Conservation (phyloP, 2,329 filamentous ascomycete species). For the Verticillium klebahnii region DNA sequence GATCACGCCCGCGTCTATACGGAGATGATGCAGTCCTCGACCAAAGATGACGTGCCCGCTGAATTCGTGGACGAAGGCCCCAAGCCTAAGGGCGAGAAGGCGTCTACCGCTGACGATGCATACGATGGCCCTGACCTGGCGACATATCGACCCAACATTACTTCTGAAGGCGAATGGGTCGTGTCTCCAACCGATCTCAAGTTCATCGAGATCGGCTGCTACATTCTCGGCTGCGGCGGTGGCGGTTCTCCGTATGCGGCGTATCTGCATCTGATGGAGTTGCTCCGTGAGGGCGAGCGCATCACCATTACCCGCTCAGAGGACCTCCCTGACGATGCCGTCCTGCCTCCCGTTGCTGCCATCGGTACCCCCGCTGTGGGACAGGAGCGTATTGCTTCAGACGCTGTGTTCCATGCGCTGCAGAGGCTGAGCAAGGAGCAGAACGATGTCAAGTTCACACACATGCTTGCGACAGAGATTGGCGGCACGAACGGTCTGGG, state of each 20-base stretch:
- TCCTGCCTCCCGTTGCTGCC: constrained; percentile 15
- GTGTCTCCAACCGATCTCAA: constrained; percentile 16
- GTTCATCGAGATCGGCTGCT: constrained; percentile 18
- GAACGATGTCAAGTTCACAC: constrained; percentile 1
- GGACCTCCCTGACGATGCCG: constrained; percentile 15
- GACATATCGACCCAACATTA: constrained; percentile 8
- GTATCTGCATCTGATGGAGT: constrained; percentile 14
- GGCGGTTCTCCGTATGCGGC: constrained; percentile 17
- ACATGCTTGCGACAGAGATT: constrained; percentile 28
- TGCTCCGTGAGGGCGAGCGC: constrained; percentile 13
- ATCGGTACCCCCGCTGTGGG: constrained; percentile 17
- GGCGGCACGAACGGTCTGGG: constrained; percentile 48
- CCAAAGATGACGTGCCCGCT: background rate
- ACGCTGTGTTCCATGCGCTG: constrained; percentile 12
- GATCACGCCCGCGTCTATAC: constrained; percentile 14
- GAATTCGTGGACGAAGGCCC: background rate
- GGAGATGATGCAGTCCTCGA: constrained; percentile 1
- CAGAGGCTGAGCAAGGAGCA: constrained; percentile 2
- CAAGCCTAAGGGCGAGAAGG: background rate
- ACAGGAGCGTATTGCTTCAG: constrained; percentile 13
- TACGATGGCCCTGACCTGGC: constrained; percentile 3
- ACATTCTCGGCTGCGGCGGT: constrained; percentile 18
- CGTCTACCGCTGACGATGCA: background rate
- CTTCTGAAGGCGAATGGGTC: constrained; percentile 11
- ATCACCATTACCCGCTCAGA: constrained; percentile 15